Base-by-base conservation (phyloP, 139 green algal genomes). In the Pleodorina starrii region DNA sequence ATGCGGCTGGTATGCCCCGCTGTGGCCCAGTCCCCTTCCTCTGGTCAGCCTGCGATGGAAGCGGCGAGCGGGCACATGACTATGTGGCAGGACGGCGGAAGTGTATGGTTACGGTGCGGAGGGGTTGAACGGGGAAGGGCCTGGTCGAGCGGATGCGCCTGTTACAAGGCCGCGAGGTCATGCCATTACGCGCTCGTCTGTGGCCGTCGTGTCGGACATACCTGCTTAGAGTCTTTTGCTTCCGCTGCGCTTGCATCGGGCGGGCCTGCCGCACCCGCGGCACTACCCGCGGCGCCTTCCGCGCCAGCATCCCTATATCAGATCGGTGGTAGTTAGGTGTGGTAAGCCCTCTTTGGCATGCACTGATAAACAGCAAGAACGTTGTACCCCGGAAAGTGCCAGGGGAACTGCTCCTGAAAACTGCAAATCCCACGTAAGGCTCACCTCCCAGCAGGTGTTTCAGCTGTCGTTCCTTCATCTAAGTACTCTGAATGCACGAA, bases 1-100 rank as follows among this genome's bases (percentile, higher is more conserved):
- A 88, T 0, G 83, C 83, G 0, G 83, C 83, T 9, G 83, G 83
- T n/a, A 88, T 88, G 25, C 46, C 79, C 4, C 77, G 77, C 35
- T 85, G 50, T 3, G 40, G 77, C 46, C 63, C 48, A 68, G 57
- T 5, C 29, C 17, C 68, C 68, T 76, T 76, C 17, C 68, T 25
- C 14, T 73, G n/a, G 32, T 73, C 63, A 6, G 63, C 63, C 63
- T 73, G 32, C 19, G n/a, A 32, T 7, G 6, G 54, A n/a, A n/a
- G n/a, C n/a, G 5, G 54, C 21, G 9, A 66, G 29, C 21, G 54
- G 21, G 29, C 2, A 12, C 54, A 25, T 25, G 21, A 66, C 54
- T 66, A 12, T 32, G 54, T 2, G 25, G 54, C 54, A 12, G 25
- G 54, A 12, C 29, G 54, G 21, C 25, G 54, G 6, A 21, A 66